Base-by-base conservation (phyloP, 495 filamentous ascomycete genomes). In the Melanomma pulvis-pyrius region DNA sequence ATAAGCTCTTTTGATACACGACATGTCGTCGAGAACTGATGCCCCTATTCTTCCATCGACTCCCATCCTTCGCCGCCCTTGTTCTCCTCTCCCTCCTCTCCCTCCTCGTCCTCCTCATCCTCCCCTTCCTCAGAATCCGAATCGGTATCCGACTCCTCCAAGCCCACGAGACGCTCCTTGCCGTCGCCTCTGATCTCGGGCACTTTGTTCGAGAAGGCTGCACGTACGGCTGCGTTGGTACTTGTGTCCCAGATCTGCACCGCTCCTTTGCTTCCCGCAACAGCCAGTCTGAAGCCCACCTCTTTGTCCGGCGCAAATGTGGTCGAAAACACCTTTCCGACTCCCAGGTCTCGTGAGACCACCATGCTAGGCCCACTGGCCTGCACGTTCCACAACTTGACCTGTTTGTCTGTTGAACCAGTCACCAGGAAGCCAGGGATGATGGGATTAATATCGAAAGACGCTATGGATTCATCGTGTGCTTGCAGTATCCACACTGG, bases 201-300 rank as follows among this genome's bases (percentile, higher is more conserved):
- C 62, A 96, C 80, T 59, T 89, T 85, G 57, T 83, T 85, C 13
- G 88, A 92, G 79, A 99, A 99, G 9, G 88, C 87, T 61, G 88
- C 83, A 61, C 94, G 85, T n/a, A 99, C 92, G 17, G 91, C 90
- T 2, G 81, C 84, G 78, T 98, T 98, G 11, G 96, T 98, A 68
- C 89, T 92, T 2, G 94, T 96, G 76, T 99, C 94, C 94, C 94
- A 99, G 29, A 99, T 83, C 70, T 93, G 90, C 65, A 97, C 86
- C n/a, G 82, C 81, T 1, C 96, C 94, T 80, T 97, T 96, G 82
- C 92, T 97, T 44, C 94, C 94, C 11, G 92, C 93, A 32, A 99
- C 92, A 4, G 92, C 90, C 32, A 99, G 80, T 50, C 94, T 83
- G 79, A 97, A 98, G 34, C 90, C 89, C 11, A 97, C 92, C 77